Evolutionary conservation across 2,329 filamentous ascomycete genomes (phyloP), one percentile per base, ranked within the genome.

Genomic region (Penicillium freii): DNA sequence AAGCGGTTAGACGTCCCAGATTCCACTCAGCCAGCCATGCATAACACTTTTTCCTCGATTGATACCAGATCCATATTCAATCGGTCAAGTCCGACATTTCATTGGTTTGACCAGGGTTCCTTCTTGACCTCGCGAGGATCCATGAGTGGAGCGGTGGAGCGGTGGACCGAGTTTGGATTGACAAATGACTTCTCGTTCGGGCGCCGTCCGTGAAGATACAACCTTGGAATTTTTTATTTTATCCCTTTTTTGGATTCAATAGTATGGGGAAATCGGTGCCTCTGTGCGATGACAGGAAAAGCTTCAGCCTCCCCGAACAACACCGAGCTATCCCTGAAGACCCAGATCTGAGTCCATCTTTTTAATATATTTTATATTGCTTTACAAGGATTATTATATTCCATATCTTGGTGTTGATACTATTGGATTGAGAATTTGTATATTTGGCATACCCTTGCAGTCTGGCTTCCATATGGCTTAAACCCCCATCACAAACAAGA

Each of bases 1-100:
- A 66, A 62, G 62, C 62, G 59, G 62, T 62, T 63, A 63, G 58
- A 57, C 54, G 62, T 58, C 54, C 53, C 54, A 31, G 51, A 55
- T 61, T 60, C 48, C 50, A 54, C 56, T 67, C 65, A 66, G 64
- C 63, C 65, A 67, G 64, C 62, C 65, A 66, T 66, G 65, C 65
- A 65, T 56, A 52, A 66, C 65, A 67, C 64, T 11, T 39, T 34
- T 38, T 44, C 2, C 48, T 50, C 53, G 59, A 62, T 60, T 47
- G 7, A 4, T 36, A 11, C 43, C 34, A 59, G 63, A 67, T 65
- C 51, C 36, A 51, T 45, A 27, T 53, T 5, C 47, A 38, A 65
- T 65, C 61, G 59, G 42, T 17, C 58, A 56, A 23, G 5, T 29
- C 33, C 34, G 23, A 15, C n/a, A 25, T n/a, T 1, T 43, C 9